phyloP scores from a whole-genome alignment of 371 early-diverging fungal species.

The Phascolomyces articulosus region DNA sequence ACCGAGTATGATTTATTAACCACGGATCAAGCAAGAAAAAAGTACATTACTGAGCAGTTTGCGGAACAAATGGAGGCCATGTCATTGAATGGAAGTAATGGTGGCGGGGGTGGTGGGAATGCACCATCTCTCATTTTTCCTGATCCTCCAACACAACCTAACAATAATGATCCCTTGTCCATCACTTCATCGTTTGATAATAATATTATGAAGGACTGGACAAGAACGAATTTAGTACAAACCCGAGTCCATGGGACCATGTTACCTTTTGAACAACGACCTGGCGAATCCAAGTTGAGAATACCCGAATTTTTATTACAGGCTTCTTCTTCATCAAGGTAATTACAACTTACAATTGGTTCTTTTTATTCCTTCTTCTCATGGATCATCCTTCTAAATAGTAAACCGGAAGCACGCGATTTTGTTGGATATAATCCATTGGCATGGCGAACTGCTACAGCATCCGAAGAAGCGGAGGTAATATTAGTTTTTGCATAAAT shows the following conservation, averaged over 20 bases:
- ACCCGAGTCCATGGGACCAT: conserved; percentile 26
- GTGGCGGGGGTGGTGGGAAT: too few relatives aligned
- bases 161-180: not conserved
- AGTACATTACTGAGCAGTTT: conserved; percentile 26
- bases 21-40: conserved; percentile 18
- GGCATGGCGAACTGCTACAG: conserved; percentile 15
- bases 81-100: too few relatives aligned
- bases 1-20: conserved; percentile 15
- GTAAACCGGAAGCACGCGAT: not conserved
- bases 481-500: not conserved
- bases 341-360: not conserved
- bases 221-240: conserved; percentile 16
- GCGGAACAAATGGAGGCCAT: conserved; percentile 19
- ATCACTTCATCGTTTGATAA: not conserved
- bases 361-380: not conserved
- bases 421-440: not conserved
- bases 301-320: conserved; percentile 42
- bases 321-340: not conserved
- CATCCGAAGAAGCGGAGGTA: conserved; percentile 14
- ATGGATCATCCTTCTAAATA: not conserved
- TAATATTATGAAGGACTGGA: conserved; percentile 4
- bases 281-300: conserved; percentile 28
- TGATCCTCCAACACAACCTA: too few relatives aligned
- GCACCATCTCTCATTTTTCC: too few relatives aligned
- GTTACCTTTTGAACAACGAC: conserved; percentile 33